Base-by-base conservation (phyloP, 2,329 filamentous ascomycete species). In the Arthrobotrys musiformis region DNA sequence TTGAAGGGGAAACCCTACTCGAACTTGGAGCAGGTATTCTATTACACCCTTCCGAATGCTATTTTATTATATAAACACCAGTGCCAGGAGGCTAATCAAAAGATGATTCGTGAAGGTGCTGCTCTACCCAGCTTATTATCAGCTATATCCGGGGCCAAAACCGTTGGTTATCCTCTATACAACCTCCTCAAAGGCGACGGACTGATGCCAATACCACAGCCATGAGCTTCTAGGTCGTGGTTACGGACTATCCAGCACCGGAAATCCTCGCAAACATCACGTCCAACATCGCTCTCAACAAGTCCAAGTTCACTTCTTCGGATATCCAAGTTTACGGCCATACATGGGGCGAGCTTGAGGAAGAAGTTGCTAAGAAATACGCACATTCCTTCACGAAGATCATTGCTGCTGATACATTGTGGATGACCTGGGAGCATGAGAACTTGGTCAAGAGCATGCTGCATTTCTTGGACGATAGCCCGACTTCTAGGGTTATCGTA, bases 381-480 rank as follows among this genome's bases (percentile, higher is more conserved):
- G 82, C 82, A 2, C 83, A 83, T 26, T 79, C 70, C 0, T 92
- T 90, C 81, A 88, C 88, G 52, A 87, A 89, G 70, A 85, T 93
- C 44, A 83, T 92, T n/a, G 89, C 89, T 0, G 89, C 90, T 78
- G 91, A 93, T 83, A 92, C 91, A 81, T 86, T 92, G 70, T 93
- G 91, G 91, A 92, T 93, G 89, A 88, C 89, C 0, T 87, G 87
- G 85, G 88, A 93, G 84, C 91, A 93, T 82, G 86, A 83, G n/a
- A 91, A 90, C 82, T 85, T 93, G 26, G 86, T 86, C 54, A 83
- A 81, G 46, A 91, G 90, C 24, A 88, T 92, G 81, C 83, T 86
- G 4, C 88, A 89, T 83, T 91, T 92, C 81, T 84, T 93, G 17
- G 83, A 82, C 0, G 79, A 82, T 9, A 82, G 81, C 2, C 80